Conservation (phyloP, 441 rosid genomes). For the Daphne laureola region DNA sequence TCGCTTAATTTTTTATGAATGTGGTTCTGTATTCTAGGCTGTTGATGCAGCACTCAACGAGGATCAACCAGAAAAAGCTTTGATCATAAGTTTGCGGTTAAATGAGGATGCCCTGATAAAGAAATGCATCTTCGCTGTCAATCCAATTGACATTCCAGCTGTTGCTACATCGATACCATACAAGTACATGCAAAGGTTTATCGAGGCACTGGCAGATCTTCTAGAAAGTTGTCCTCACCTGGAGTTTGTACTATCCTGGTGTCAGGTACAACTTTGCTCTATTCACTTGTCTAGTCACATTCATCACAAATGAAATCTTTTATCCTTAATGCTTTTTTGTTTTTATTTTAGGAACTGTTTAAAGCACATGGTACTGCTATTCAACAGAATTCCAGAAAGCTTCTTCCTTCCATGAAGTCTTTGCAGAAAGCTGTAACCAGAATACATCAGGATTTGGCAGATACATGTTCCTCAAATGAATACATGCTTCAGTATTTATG, state of each 20-base stretch:
- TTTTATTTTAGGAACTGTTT: constrained; percentile 65
- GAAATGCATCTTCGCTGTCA: constrained; percentile 66
- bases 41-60: constrained; percentile 66
- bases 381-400: constrained; percentile 68
- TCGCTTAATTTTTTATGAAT: background rate
- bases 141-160: constrained; percentile 61
- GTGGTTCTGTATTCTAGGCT: constrained; percentile 33
- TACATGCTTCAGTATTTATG: constrained; percentile 81
- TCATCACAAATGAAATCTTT: background rate
- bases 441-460: constrained; percentile 88
- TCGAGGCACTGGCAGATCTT: constrained; percentile 77
- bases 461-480: constrained; percentile 86
- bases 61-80: constrained; percentile 63
- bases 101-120: constrained; percentile 77
- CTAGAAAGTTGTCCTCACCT: constrained; percentile 89
- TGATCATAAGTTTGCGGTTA: constrained; percentile 81
- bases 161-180: constrained; percentile 56
- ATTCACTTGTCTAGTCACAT: background rate
- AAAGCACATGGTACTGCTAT: constrained; percentile 71
- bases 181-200: constrained; percentile 70
- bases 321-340: background rate
- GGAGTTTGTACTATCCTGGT: constrained; percentile 85
- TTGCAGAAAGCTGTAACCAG: constrained; percentile 82
- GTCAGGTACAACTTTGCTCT: constrained; percentile 48
- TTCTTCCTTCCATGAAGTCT: constrained; percentile 77